These are phyloP conservation scores for Ustulina deusta DNA, from an alignment of 2,329 filamentous ascomycete genomes.

Conservation along the genomic window DNA sequence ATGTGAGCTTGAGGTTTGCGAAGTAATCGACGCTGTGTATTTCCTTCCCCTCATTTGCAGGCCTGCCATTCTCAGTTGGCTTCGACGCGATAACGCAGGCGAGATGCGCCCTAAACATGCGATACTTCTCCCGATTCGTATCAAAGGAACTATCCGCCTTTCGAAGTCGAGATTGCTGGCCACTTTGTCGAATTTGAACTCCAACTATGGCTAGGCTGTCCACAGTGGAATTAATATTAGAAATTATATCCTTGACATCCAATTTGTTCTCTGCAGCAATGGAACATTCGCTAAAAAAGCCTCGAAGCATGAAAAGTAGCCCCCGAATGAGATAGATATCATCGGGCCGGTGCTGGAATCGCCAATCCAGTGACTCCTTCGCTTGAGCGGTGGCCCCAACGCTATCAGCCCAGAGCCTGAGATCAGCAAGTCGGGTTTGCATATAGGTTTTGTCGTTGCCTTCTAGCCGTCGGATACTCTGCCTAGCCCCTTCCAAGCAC, in stretches of 20 bases:
- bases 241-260: constrained; percentile 14
- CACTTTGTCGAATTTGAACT: constrained; percentile 18
- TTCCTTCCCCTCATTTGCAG: constrained; percentile 5
- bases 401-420: constrained; percentile 24
- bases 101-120: constrained; percentile 13
- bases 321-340: constrained; percentile 18
- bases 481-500: constrained; percentile 4
- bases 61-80: constrained; percentile 12
- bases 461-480: constrained; percentile 14
- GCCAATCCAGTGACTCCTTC: constrained; percentile 10
- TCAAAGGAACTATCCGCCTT: constrained; percentile 17
- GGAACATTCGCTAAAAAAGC: constrained; percentile 5
- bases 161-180: constrained; percentile 4
- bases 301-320: constrained; percentile 17
- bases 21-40: constrained; percentile 18
- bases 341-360: constrained; percentile 16
- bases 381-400: constrained; percentile 20
- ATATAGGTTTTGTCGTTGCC: constrained; percentile 17
- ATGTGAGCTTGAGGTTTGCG: constrained; percentile 12
- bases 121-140: constrained; percentile 16
- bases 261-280: constrained; percentile 16
- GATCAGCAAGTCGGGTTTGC: constrained; percentile 18
- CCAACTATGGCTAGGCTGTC: constrained; percentile 11
- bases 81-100: constrained; percentile 10
- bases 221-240: constrained; percentile 19